Evolutionary conservation across 208 protist species (phyloP).

Genomic region (Naegleria lovaniensis): DNA sequence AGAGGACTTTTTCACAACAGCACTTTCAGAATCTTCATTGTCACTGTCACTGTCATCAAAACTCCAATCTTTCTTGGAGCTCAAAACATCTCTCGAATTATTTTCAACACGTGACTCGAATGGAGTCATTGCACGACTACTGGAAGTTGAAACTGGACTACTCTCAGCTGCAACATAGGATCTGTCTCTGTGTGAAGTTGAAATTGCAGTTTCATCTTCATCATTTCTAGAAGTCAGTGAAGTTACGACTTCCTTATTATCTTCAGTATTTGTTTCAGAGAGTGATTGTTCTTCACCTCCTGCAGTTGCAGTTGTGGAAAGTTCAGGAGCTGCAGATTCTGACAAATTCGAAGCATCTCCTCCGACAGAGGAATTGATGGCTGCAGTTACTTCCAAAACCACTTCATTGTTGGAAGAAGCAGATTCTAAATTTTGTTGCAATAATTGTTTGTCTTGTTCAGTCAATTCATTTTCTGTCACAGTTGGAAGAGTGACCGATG

Average conservation of each 20-base stretch:
- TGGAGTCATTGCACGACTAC: too few relatives aligned
- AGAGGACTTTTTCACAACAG: not conserved
- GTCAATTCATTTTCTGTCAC: not conserved
- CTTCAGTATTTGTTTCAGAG: not conserved
- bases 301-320: not conserved
- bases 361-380: not conserved
- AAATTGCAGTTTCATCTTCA: not conserved
- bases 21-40: not conserved
- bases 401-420: not conserved
- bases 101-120: too few relatives aligned
- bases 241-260: not conserved
- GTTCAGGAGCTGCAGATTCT: too few relatives aligned
- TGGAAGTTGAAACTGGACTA: not conserved
- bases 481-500: not conserved
- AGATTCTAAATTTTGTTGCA: not conserved
- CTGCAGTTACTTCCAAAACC: not conserved
- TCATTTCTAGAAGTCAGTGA: not conserved
- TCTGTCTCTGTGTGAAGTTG: not conserved
- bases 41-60: not conserved
- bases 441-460: not conserved
- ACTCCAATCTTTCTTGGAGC: not conserved
- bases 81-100: too few relatives aligned
- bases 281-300: not conserved
- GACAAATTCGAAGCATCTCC: not conserved
- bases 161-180: not conserved